These are phyloP conservation scores for Leishmania amazonensis DNA, from an alignment of 208 protist genomes.

Conservation along the genomic window DNA sequence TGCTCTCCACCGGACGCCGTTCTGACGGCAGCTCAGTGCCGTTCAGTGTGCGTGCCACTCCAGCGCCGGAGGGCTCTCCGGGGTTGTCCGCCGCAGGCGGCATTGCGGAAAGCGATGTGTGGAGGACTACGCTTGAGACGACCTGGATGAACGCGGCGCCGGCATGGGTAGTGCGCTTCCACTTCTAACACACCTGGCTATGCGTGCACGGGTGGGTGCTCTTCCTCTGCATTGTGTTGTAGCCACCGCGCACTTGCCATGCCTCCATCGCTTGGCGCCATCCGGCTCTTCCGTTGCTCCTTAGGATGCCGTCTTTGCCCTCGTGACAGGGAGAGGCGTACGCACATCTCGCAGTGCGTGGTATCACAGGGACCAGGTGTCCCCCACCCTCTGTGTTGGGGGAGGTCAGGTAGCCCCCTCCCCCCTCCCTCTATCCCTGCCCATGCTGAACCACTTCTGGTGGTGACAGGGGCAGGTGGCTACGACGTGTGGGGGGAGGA, in stretches of 20 bases:
- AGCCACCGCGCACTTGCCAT: background rate
- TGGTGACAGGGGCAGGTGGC: no score
- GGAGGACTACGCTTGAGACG: slow-evolving; percentile 44
- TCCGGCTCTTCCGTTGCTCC: background rate
- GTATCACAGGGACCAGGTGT: no score
- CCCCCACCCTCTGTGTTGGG: no score
- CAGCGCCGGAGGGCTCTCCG: slow-evolving; percentile 3
- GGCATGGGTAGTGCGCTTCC: slow-evolving; percentile 63
- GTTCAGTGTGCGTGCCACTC: slow-evolving; percentile 14
- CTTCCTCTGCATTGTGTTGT: background rate
- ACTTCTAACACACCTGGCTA: slow-evolving; percentile 20
- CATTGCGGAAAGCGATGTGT: slow-evolving; percentile 27
- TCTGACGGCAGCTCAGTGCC: slow-evolving; percentile 18
- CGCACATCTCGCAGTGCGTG: no score
- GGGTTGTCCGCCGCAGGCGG: background rate
- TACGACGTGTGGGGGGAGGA: no score
- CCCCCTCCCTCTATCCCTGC: no score
- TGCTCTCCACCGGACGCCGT: slow-evolving; percentile 26
- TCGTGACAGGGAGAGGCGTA: no score
- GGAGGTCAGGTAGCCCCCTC: no score
- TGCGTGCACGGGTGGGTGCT: background rate
- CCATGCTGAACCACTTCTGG: no score
- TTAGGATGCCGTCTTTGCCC: background rate
- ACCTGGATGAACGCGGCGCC: slow-evolving; percentile 76
- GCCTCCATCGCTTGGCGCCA: background rate